phyloP scores from a whole-genome alignment of 495 filamentous ascomycete species.

The Hypoxylon cercidicola region DNA sequence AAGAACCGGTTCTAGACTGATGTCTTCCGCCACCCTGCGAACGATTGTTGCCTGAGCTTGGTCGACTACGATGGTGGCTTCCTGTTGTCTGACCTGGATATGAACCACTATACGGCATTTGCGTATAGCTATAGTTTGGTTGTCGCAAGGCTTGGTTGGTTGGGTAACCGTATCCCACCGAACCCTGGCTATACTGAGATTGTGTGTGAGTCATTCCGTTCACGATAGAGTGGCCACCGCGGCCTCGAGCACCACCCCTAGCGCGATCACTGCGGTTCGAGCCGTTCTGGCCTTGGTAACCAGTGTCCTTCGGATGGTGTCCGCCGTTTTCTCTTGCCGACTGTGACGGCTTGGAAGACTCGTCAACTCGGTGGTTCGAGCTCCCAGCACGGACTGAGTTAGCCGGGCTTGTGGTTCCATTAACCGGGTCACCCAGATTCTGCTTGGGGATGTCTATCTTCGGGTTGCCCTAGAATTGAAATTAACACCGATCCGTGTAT shows the following conservation, averaged over 20 bases:
- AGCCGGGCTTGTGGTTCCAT: constrained; percentile 24
- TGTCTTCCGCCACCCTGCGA: constrained; percentile 35
- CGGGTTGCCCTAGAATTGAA: constrained; percentile 14
- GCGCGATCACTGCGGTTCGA: constrained; percentile 35
- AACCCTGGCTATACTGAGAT: constrained; percentile 34
- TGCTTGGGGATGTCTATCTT: constrained; percentile 39
- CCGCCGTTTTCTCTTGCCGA: constrained; percentile 33
- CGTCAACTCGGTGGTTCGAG: constrained; percentile 34
- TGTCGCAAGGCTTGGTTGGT: constrained; percentile 56
- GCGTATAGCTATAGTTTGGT: constrained; percentile 53
- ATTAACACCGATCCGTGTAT: constrained; percentile 3
- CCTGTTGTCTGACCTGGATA: constrained; percentile 32
- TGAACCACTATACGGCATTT: constrained; percentile 41
- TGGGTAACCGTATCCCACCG: constrained; percentile 32
- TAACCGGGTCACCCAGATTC: constrained; percentile 25
- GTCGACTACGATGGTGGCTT: constrained; percentile 32
- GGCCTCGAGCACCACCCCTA: constrained; percentile 39
- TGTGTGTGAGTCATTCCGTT: constrained; percentile 37
- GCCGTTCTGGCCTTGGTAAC: constrained; percentile 33
- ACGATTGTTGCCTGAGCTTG: constrained; percentile 36
- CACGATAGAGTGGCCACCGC: constrained; percentile 35
- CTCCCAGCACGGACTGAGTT: constrained; percentile 11
- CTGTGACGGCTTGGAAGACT: constrained; percentile 25
- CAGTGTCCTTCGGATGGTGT: constrained; percentile 30
- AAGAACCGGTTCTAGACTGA: constrained; percentile 33